Conservation (phyloP, 495 filamentous ascomycete species). For the Rhypophila decipiens region DNA sequence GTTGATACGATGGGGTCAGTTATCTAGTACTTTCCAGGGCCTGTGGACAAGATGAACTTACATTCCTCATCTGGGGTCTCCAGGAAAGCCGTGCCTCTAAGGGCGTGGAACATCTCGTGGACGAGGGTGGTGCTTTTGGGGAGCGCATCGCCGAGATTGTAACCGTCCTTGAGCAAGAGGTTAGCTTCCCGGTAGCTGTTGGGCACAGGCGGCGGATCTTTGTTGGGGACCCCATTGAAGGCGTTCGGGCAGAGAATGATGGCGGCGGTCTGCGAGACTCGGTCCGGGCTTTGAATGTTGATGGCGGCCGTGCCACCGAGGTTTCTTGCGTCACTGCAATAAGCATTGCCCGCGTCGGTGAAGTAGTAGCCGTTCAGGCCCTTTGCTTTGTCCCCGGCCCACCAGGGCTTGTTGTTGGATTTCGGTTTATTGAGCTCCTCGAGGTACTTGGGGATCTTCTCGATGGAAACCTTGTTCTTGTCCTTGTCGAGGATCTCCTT, state of each 20-base stretch:
- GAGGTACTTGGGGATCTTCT: background rate
- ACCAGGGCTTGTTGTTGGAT: background rate
- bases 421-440: background rate
- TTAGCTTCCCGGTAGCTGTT: background rate
- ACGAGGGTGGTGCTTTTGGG: slow-evolving; percentile 6
- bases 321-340: background rate
- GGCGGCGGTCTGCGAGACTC: background rate
- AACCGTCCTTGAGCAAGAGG: background rate
- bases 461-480: background rate
- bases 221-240: too few species aligned
- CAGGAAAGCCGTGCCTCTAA: background rate
- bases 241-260: background rate
- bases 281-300: background rate
- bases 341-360: background rate
- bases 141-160: background rate
- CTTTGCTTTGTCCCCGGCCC: background rate
- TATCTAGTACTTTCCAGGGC: background rate
- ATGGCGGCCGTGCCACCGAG: background rate
- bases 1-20: background rate
- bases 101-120: slow-evolving; percentile 3
- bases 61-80: background rate
- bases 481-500: background rate
- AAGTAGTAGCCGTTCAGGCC: background rate
- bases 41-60: background rate
- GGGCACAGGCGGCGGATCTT: background rate